phyloP scores from a whole-genome alignment of 1,139 yeast species.

The Protomyces lactucae-debilis region DNA sequence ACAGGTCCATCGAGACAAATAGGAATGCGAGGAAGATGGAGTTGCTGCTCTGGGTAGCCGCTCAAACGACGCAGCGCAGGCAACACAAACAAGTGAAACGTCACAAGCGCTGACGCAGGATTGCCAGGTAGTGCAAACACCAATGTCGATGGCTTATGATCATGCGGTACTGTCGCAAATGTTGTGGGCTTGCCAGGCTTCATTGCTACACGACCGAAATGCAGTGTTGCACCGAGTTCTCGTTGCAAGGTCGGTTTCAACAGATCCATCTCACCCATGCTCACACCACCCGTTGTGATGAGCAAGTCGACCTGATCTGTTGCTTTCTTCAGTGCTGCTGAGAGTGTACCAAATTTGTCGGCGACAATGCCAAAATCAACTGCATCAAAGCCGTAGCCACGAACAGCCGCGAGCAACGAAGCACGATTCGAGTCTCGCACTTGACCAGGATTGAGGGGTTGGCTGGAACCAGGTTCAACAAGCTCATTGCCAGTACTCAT shows the following conservation, averaged over 20 bases:
- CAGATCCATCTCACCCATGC: slow-evolving; percentile 52
- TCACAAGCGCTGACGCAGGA: slow-evolving; percentile 51
- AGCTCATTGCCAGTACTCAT: slow-evolving; percentile 52
- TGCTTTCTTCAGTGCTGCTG: slow-evolving; percentile 35
- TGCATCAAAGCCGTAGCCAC: slow-evolving; percentile 39
- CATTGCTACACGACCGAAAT: slow-evolving; percentile 52
- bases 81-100: slow-evolving; percentile 47
- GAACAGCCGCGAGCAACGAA: slow-evolving; percentile 41
- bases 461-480: slow-evolving; percentile 36
- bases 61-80: slow-evolving; percentile 43
- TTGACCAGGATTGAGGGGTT: slow-evolving; percentile 41
- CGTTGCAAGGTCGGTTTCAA: slow-evolving; percentile 48
- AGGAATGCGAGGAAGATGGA: slow-evolving; percentile 13
- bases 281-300: slow-evolving; percentile 52
- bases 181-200: slow-evolving; percentile 56
- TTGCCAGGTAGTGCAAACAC: slow-evolving; percentile 52
- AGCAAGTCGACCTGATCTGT: slow-evolving; percentile 42
- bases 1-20: slow-evolving; percentile 28
- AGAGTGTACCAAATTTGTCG: slow-evolving; percentile 39
- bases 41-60: slow-evolving; percentile 35
- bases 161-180: slow-evolving; percentile 43
- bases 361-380: slow-evolving; percentile 47
- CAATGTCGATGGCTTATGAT: slow-evolving; percentile 32
- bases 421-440: slow-evolving; percentile 51
- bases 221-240: slow-evolving; percentile 44